A percentile compares a stretch with the other conserved stretches of the same genome.
Conservation (phyloP, 208 protist species). For the Leishmania major region DNA sequence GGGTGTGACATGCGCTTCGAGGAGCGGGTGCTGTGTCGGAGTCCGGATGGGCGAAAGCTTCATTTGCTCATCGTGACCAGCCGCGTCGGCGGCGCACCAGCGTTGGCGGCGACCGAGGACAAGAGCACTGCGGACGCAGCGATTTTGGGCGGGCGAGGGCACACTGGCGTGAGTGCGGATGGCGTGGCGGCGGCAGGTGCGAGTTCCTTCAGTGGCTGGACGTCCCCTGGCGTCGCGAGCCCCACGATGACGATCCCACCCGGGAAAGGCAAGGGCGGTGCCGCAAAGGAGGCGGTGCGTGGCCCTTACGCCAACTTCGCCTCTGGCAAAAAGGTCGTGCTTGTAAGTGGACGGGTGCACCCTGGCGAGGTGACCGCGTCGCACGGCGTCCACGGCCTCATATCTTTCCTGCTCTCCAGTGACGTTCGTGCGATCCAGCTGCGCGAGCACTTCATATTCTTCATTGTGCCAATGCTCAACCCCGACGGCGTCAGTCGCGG, state of each 20-base stretch:
- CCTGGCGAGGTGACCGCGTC: constrained; percentile 93
- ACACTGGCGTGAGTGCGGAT: background rate
- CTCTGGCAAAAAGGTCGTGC: constrained; percentile 85
- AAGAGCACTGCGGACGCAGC: background rate
- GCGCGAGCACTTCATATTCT: constrained; percentile 93
- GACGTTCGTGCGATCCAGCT: constrained; percentile 64
- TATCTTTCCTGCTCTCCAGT: constrained; percentile 82
- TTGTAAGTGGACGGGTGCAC: constrained; percentile 92
- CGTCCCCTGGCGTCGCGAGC: background rate
- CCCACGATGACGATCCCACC: background rate
- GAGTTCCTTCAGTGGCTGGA: background rate
- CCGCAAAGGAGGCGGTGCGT: constrained; percentile 22
- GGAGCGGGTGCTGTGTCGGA: constrained; percentile 80
- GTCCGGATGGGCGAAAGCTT: constrained; percentile 81
- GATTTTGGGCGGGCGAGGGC: background rate
- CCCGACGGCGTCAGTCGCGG: constrained; percentile 94
- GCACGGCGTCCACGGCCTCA: constrained; percentile 89
- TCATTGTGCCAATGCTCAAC: constrained; percentile 94
- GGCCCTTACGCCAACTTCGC: constrained; percentile 78
- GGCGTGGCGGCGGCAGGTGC: background rate
- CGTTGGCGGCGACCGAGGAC: background rate
- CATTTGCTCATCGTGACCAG: constrained; percentile 86
- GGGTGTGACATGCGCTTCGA: constrained; percentile 74
- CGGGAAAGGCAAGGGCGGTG: constrained; percentile 16
- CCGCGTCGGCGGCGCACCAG: constrained; percentile 17